These are phyloP conservation scores for Staphylotrichum longicolle DNA, from an alignment of 495 filamentous ascomycete species.

Conservation along the genomic window DNA sequence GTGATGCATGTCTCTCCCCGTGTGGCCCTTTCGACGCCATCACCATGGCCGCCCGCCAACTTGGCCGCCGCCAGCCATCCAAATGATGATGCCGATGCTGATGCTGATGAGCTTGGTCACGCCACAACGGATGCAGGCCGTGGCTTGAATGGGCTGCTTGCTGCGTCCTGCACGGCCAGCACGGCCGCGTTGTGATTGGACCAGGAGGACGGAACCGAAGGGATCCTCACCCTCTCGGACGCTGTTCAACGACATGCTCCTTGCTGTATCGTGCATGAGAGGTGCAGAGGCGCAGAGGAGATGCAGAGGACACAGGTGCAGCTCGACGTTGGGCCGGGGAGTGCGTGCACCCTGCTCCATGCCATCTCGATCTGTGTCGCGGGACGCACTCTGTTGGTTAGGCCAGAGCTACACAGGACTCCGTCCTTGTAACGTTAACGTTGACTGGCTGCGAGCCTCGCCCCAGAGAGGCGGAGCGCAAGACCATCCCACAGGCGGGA, in stretches of 20 bases:
- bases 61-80: neutral
- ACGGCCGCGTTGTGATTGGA: constrained; percentile 29
- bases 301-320: constrained; percentile 14
- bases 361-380: constrained; percentile 16
- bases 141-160: constrained; percentile 18
- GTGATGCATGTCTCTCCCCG: neutral
- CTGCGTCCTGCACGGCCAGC: constrained; percentile 23
- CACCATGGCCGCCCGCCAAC: neutral
- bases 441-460: neutral
- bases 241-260: constrained; percentile 16
- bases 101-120: constrained; percentile 14
- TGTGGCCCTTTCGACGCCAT: neutral
- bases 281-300: neutral
- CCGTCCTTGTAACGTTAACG: too few species aligned
- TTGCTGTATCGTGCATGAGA: constrained; percentile 26
- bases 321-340: constrained; percentile 23
- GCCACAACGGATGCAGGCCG: constrained; percentile 22
- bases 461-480: neutral
- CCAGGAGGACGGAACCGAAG: constrained; percentile 19
- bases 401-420: too few species aligned
- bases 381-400: too few species aligned
- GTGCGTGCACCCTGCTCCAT: neutral
- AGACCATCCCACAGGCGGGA: constrained; percentile 23
- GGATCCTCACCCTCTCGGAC: constrained; percentile 7
- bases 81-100: neutral